Conservation (phyloP, 139 green algal species). For the Chlorella sp. region DNA sequence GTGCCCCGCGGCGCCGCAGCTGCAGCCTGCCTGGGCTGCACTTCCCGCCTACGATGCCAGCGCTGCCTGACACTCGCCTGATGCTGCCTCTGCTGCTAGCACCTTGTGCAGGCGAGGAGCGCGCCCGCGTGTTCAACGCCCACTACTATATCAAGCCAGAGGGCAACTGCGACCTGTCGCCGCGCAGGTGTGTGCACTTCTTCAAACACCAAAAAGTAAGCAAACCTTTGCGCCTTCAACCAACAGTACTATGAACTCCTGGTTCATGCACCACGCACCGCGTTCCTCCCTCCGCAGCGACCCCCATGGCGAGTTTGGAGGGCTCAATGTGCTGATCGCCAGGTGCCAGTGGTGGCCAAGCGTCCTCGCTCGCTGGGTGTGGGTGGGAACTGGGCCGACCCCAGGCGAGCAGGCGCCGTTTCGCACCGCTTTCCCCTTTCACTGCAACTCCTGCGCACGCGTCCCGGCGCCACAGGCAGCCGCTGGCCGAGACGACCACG, state of each 20-base stretch:
- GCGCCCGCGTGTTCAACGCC: conserved; percentile 28
- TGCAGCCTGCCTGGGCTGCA: background rate
- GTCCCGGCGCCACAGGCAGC: no score
- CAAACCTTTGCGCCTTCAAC: no score
- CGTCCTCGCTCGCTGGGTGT: background rate
- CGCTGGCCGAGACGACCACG: conserved; percentile 40
- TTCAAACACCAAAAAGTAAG: no score
- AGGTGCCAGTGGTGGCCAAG: background rate
- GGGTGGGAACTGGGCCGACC: background rate
- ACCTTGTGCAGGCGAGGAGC: conserved; percentile 1
- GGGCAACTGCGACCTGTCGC: conserved; percentile 63
- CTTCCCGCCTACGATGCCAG: background rate
- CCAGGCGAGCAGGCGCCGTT: background rate
- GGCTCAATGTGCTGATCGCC: conserved; percentile 75
- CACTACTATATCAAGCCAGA: conserved; percentile 67
- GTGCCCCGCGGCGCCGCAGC: background rate
- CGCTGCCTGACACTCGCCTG: background rate
- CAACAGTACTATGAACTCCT: no score
- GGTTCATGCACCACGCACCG: no score
- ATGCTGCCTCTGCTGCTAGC: background rate
- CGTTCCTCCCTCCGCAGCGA: no score
- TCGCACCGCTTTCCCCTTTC: no score
- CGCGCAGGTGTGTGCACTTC: no score
- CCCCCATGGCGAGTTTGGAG: conserved; percentile 84
- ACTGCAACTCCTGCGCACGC: no score